These are phyloP conservation scores for Truncatella angustata DNA, from an alignment of 2,329 filamentous ascomycete genomes.

Conservation along the genomic window DNA sequence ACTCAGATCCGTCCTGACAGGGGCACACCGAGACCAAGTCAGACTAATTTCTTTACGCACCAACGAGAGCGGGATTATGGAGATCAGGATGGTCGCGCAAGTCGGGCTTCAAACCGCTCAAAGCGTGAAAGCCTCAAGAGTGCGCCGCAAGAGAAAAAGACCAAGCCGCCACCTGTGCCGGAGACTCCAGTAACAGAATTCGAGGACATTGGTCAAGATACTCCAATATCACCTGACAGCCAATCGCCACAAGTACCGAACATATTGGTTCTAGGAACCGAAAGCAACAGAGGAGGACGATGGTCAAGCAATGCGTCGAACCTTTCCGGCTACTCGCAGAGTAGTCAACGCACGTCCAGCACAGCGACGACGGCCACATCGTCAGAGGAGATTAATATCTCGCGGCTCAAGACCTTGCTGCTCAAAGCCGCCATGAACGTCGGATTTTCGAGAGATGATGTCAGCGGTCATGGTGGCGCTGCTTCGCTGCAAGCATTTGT, in stretches of 20 bases:
- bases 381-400: constrained; percentile 73
- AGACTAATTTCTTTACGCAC: constrained; percentile 66
- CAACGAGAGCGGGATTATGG: constrained; percentile 46
- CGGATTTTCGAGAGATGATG: constrained; percentile 67
- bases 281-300: constrained; percentile 58
- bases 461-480: constrained; percentile 43
- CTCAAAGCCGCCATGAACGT: constrained; percentile 83
- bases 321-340: constrained; percentile 76
- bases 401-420: constrained; percentile 74
- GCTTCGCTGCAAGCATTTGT: constrained; percentile 71
- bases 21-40: constrained; percentile 78
- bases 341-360: constrained; percentile 63
- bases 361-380: constrained; percentile 69
- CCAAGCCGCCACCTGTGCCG: constrained; percentile 55
- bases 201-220: too few relatives aligned
- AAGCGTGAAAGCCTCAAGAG: constrained; percentile 54
- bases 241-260: constrained; percentile 75
- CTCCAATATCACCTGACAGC: constrained; percentile 77
- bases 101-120: constrained; percentile 50
- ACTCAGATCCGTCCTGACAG: constrained; percentile 83
- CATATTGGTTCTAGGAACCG: constrained; percentile 80
- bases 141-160: constrained; percentile 46
- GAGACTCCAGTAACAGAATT: constrained; percentile 96
- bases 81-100: constrained; percentile 45
- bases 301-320: constrained; percentile 84